Evolutionary conservation across 768 basidiomycete genomes (phyloP).

Genomic region (Porpolomopsis calyptriformis): DNA sequence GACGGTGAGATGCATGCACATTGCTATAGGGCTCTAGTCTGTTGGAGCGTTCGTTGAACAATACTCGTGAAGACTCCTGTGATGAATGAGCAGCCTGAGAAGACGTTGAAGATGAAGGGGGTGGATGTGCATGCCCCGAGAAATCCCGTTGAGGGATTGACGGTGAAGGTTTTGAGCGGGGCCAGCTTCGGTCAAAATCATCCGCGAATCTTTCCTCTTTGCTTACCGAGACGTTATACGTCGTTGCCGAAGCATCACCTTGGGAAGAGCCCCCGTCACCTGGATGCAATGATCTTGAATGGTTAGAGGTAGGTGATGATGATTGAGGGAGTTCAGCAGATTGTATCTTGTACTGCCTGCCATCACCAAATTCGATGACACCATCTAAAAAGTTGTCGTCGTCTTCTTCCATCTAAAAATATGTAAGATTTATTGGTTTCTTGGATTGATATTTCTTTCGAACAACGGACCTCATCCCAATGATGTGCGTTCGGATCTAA

Average conservation of each 20-base stretch:
- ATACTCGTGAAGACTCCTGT: conserved; percentile 52
- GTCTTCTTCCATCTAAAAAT: conserved; percentile 74
- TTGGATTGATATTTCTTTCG: conserved; percentile 1
- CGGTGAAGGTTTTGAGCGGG: conserved; percentile 52
- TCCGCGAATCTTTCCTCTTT: conserved; percentile 88
- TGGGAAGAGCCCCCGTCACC: conserved; percentile 13
- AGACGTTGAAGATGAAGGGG: conserved; percentile 24
- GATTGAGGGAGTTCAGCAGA: conserved; percentile 27
- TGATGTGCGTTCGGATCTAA: conserved; percentile 89
- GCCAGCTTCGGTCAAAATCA: conserved; percentile 95
- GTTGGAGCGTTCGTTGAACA: conserved; percentile 96
- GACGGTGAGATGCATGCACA: conserved; percentile 18
- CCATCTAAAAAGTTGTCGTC: conserved; percentile 82
- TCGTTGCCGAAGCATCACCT: conserved; percentile 10
- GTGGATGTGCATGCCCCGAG: conserved; percentile 16
- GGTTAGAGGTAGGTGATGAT: conserved; percentile 16
- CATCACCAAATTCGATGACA: conserved; percentile 94
- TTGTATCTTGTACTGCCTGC: conserved; percentile 80
- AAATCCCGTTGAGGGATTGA: conserved; percentile 33
- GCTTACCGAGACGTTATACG: conserved; percentile 40
- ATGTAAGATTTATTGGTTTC: conserved; percentile 6
- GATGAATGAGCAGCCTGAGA: conserved; percentile 36
- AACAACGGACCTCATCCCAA: conserved; percentile 84
- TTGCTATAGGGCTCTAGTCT: conserved; percentile 73
- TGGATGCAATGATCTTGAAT: conserved; percentile 11